phyloP scores from a whole-genome alignment of 768 basidiomycete genomes.

The Calocybe indica region DNA sequence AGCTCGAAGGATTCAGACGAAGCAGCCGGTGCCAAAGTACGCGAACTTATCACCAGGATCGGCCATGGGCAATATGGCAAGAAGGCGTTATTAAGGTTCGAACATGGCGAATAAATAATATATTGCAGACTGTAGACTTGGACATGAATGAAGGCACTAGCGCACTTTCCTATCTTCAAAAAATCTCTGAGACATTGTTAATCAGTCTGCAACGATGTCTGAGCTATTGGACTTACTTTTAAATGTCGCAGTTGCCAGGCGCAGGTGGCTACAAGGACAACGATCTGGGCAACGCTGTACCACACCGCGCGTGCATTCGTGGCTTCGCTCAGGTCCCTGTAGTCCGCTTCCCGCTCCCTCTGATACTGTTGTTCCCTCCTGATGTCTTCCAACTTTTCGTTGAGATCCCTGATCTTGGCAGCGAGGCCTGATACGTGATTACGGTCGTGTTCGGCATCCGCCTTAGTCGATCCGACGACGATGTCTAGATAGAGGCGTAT shows the following conservation, averaged over 20 bases:
- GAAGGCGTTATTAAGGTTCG: constrained; percentile 36
- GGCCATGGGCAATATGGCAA: constrained; percentile 31
- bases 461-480: constrained; percentile 81
- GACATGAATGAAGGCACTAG: constrained; percentile 21
- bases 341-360: constrained; percentile 90
- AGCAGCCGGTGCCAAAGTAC: constrained; percentile 38
- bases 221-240: constrained; percentile 47
- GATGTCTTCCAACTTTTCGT: constrained; percentile 89
- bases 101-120: constrained; percentile 14
- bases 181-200: constrained; percentile 49
- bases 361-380: constrained; percentile 97
- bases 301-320: constrained; percentile 93
- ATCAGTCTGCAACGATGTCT: not conserved
- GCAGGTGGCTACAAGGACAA: constrained; percentile 78
- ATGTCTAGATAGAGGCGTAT: constrained; percentile 95
- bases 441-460: constrained; percentile 84
- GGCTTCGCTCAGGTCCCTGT: constrained; percentile 79
- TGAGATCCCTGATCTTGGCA: constrained; percentile 83
- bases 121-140: constrained; percentile 4
- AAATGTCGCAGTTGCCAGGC: constrained; percentile 93
- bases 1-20: constrained; percentile 28
- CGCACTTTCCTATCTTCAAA: constrained; percentile 84
- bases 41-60: constrained; percentile 38
- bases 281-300: constrained; percentile 88
- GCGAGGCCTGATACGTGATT: constrained; percentile 80